Conservation (phyloP, 805 yeast genomes). For the Myxozyma sirexii region DNA sequence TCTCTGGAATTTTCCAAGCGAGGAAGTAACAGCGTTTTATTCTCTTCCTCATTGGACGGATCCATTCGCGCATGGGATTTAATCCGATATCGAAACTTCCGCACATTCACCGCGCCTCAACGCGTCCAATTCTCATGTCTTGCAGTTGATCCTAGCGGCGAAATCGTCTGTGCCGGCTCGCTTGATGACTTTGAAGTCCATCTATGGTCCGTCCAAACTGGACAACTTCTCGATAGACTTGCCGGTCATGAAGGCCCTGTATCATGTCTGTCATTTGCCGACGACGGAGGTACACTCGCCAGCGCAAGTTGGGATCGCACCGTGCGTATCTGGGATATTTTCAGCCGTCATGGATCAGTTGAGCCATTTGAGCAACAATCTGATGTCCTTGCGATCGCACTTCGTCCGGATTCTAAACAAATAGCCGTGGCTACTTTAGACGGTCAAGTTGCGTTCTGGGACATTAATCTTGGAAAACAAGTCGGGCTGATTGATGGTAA, state of each 20-base stretch:
- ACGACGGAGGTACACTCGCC: slow-evolving; percentile 74
- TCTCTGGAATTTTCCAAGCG: slow-evolving; percentile 82
- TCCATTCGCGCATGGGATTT: slow-evolving; percentile 98
- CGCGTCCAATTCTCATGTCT: slow-evolving; percentile 83
- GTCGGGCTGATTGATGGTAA: slow-evolving; percentile 81
- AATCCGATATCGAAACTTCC: slow-evolving; percentile 86
- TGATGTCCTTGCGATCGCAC: slow-evolving; percentile 78
- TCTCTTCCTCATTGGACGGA: slow-evolving; percentile 91
- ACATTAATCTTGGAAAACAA: slow-evolving; percentile 79
- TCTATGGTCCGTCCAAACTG: slow-evolving; percentile 97
- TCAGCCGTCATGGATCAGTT: slow-evolving; percentile 80
- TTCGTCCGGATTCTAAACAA: slow-evolving; percentile 92
- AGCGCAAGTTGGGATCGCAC: slow-evolving; percentile 97
- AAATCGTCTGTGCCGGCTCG: slow-evolving; percentile 93
- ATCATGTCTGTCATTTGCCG: slow-evolving; percentile 82
- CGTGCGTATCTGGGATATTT: slow-evolving; percentile 88
- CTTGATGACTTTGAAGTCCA: slow-evolving; percentile 85
- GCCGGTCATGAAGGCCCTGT: slow-evolving; percentile 97
- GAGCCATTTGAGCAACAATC: slow-evolving; percentile 87
- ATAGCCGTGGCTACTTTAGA: slow-evolving; percentile 85
- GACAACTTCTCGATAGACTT: slow-evolving; percentile 82
- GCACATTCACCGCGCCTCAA: slow-evolving; percentile 90
- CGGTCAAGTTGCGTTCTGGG: slow-evolving; percentile 84
- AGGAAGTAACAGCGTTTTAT: slow-evolving; percentile 76
- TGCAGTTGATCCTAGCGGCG: slow-evolving; percentile 97